These are phyloP conservation scores for Pestalotiopsis sp. DNA, from an alignment of 2,329 filamentous ascomycete species.

Conservation along the genomic window DNA sequence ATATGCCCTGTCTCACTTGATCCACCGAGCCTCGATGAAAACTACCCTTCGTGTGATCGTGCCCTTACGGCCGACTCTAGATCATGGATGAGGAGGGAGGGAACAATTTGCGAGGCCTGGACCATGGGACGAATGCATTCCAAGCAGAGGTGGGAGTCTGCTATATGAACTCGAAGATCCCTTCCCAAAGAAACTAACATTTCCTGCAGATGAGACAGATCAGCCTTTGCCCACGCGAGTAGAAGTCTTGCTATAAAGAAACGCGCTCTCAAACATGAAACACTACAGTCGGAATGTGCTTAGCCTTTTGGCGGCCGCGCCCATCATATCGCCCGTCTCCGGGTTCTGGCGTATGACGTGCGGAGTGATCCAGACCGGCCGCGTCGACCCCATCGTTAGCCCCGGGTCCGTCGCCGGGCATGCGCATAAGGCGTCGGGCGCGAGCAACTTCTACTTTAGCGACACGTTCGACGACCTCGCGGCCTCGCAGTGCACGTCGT, in stretches of 20 bases:
- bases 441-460: constrained; percentile 52
- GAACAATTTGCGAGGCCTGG: not conserved
- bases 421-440: constrained; percentile 58
- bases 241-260: not conserved
- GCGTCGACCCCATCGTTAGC: constrained; percentile 60
- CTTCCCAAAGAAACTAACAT: not conserved
- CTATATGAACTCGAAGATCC: constrained; percentile 7
- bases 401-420: constrained; percentile 53
- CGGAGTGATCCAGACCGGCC: constrained; percentile 41
- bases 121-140: not conserved
- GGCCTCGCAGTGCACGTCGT: constrained; percentile 57
- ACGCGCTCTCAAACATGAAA: constrained; percentile 10
- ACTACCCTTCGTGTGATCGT: not conserved
- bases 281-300: constrained; percentile 18
- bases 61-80: not conserved
- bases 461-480: constrained; percentile 47
- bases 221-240: not conserved
- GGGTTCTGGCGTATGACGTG: constrained; percentile 25
- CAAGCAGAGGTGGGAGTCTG: not conserved
- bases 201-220: not conserved
- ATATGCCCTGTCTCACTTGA: not conserved
- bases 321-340: constrained; percentile 1
- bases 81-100: not conserved
- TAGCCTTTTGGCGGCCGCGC: constrained; percentile 7
- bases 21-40: not conserved